A percentile compares a stretch with the other conserved stretches of the same genome.
Conservation (phyloP, 371 early-diverging fungal species). For the Phascolomyces articulosus region DNA sequence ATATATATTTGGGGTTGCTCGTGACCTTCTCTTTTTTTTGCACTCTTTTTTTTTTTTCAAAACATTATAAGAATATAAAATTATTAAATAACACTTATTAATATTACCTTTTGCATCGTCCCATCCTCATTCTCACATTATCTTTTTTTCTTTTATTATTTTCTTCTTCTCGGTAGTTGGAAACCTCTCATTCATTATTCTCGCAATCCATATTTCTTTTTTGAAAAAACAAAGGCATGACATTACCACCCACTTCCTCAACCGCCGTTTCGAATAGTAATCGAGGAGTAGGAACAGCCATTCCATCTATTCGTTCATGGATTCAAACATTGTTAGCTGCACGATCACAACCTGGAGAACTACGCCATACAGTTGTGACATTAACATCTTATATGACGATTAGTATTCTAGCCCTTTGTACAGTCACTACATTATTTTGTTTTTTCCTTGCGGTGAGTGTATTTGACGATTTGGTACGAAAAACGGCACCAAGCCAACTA, state of each 20-base stretch:
- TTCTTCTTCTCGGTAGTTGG: no score
- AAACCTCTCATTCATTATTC: no score
- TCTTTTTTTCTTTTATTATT: no score
- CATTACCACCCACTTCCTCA: neutral
- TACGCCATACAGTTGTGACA: constrained; percentile 7
- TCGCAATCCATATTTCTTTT: neutral
- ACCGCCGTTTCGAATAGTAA: neutral
- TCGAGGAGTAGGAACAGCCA: neutral
- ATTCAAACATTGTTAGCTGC: neutral
- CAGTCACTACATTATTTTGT: constrained; percentile 20
- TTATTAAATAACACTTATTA: no score
- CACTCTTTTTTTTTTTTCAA: no score
- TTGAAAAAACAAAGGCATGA: neutral
- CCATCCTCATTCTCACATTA: no score
- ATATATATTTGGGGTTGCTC: no score
- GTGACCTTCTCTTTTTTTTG: no score
- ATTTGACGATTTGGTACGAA: constrained; percentile 30
- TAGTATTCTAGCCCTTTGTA: constrained; percentile 2
- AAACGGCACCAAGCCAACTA: constrained; percentile 24
- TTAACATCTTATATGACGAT: constrained; percentile 15
- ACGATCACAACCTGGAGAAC: neutral
- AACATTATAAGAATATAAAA: no score
- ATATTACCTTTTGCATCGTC: no score
- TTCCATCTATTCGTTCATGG: neutral
- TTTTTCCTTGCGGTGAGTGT: constrained; percentile 31